Conservation (phyloP, 106 monocot genomes). For the Acanthochlamys bracteata region DNA sequence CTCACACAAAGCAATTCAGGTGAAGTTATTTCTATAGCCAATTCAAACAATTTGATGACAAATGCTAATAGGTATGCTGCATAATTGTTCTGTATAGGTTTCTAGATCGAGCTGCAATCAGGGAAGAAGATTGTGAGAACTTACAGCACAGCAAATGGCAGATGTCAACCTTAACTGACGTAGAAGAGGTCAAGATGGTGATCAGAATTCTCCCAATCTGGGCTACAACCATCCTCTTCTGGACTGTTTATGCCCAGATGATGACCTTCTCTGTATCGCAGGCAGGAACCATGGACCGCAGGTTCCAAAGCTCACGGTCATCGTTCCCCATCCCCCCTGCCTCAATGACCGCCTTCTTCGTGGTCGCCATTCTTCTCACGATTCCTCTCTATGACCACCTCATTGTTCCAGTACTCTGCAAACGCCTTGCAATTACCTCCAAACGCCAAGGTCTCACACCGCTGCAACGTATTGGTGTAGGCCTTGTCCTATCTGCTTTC, state of each 20-base stretch:
- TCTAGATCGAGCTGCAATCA: conserved; percentile 64
- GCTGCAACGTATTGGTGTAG: conserved; percentile 29
- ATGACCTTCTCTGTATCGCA: conserved; percentile 91
- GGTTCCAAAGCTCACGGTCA: conserved; percentile 53
- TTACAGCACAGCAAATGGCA: not conserved
- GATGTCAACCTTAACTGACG: conserved; percentile 37
- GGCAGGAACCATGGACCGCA: conserved; percentile 46
- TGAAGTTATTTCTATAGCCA: not conserved
- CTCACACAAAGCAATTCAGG: not conserved
- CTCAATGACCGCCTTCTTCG: conserved; percentile 65
- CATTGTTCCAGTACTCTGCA: not conserved
- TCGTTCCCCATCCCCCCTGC: conserved; percentile 70
- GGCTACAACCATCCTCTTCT: conserved; percentile 83
- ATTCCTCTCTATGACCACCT: conserved; percentile 30
- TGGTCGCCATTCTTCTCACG: conserved; percentile 53
- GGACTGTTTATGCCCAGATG: conserved; percentile 87
- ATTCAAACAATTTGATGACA: not conserved
- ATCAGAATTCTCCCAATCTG: conserved; percentile 67
- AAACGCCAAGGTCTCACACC: not conserved
- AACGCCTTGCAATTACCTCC: not conserved
- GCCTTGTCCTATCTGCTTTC: conserved; percentile 31
- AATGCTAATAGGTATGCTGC: not conserved
- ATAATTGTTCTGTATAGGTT: conserved; percentile 40
- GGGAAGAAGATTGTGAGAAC: conserved; percentile 15
- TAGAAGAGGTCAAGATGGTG: conserved; percentile 94